Conservation (phyloP, 2,329 filamentous ascomycete genomes). For the Mycosphaerella sp. region DNA sequence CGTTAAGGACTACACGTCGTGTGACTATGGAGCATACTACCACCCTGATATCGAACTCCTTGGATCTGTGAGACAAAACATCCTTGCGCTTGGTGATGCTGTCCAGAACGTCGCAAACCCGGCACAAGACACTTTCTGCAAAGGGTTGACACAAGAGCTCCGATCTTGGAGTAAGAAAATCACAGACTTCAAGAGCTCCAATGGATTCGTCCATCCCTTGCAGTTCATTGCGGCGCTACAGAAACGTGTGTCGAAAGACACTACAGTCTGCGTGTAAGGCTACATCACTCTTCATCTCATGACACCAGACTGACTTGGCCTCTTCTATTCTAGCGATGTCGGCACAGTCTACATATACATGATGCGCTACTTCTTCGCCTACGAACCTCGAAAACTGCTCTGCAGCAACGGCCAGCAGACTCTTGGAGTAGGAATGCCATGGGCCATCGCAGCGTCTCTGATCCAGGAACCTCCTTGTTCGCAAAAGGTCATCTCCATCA, state of each 20-base stretch:
- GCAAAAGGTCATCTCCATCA: constrained; percentile 42
- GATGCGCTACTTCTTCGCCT: constrained; percentile 43
- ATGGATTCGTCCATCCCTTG: constrained; percentile 41
- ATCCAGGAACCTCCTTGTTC: constrained; percentile 40
- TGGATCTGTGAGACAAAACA: constrained; percentile 40
- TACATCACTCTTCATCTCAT: too few species aligned
- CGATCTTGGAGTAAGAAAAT: constrained; percentile 33
- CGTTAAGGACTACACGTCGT: constrained; percentile 35
- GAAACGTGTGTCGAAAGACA: constrained; percentile 36
- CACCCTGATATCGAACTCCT: constrained; percentile 41
- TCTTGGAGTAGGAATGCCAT: constrained; percentile 44
- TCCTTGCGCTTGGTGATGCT: constrained; percentile 34
- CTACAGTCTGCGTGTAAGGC: constrained; percentile 36
- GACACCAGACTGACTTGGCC: too few species aligned
- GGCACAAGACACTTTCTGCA: constrained; percentile 35
- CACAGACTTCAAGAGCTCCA: constrained; percentile 16
- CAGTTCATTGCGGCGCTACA: constrained; percentile 44
- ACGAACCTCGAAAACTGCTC: constrained; percentile 42
- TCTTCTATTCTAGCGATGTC: constrained; percentile 33
- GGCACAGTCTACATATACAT: constrained; percentile 48
- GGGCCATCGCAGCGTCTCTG: constrained; percentile 45
- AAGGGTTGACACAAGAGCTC: constrained; percentile 35
- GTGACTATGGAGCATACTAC: constrained; percentile 41
- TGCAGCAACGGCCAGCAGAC: constrained; percentile 48
- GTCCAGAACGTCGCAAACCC: constrained; percentile 34